Conservation (phyloP, 805 yeast genomes). For the Barnettozyma populi region DNA sequence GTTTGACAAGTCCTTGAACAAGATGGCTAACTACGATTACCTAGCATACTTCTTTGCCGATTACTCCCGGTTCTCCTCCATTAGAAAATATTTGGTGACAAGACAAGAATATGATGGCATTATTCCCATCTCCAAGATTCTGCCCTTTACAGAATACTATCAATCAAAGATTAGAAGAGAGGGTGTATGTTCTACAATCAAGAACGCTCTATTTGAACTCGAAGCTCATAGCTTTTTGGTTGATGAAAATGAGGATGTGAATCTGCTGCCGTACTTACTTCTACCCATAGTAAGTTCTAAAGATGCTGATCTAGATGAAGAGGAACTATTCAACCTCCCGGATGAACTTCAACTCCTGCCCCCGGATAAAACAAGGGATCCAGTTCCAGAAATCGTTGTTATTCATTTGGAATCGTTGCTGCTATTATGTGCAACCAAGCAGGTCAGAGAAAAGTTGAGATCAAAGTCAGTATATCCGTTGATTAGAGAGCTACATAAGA, state of each 20-base stretch:
- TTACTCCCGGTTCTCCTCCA: slow-evolving; percentile 65
- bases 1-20: slow-evolving; percentile 62
- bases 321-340: slow-evolving; percentile 82
- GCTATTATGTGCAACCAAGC: slow-evolving; percentile 69
- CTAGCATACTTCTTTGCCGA: slow-evolving; percentile 87
- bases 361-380: slow-evolving; percentile 73
- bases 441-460: slow-evolving; percentile 72
- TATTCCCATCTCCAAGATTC: slow-evolving; percentile 73
- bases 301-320: slow-evolving; percentile 65
- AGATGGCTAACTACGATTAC: slow-evolving; percentile 72
- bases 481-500: slow-evolving; percentile 79
- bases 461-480: slow-evolving; percentile 80
- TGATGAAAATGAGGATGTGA: slow-evolving; percentile 50
- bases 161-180: slow-evolving; percentile 78
- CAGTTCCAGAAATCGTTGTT: slow-evolving; percentile 54
- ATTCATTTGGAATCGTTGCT: slow-evolving; percentile 77
- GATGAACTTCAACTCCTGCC: slow-evolving; percentile 80
- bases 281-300: slow-evolving; percentile 78
- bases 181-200: slow-evolving; percentile 89
- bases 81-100: slow-evolving; percentile 73
- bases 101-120: slow-evolving; percentile 69
- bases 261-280: slow-evolving; percentile 74
- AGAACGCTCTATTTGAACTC: slow-evolving; percentile 81
- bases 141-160: slow-evolving; percentile 78
- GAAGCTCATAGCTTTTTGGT: slow-evolving; percentile 58